Evolutionary conservation across 495 filamentous ascomycete species (phyloP), one percentile per base, ranked within the genome.

Genomic region (Platismatia glauca): DNA sequence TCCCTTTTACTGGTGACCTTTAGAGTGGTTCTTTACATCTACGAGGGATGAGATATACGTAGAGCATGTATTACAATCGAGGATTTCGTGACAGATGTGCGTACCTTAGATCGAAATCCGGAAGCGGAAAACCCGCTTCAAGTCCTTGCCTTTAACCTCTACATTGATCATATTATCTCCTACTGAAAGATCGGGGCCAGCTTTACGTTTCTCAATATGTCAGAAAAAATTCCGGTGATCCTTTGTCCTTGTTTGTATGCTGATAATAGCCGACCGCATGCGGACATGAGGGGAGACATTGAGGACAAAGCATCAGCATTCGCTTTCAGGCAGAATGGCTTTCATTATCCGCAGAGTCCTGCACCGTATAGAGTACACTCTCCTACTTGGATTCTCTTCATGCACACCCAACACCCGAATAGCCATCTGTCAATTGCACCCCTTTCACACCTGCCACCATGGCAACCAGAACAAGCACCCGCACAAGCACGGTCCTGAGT

Each of bases 1-100:
- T 65, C 52, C 66, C 66, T 4, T 67, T 67, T 65, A 56, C 62
- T 37, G 66, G 66, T 29, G 66, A 67, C 34, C 56, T 65, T 44
- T 67, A 65, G 60, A 8, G 7, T 7, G 34, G 24, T 43, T 37
- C 38, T 13, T 61, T 43, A 16, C 59, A 55, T 55, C 53, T 53
- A 29, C 22, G 2, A 31, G 20, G 11, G 7, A 31, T 33, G n/a
- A 20, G 27, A 39, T 38, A 35, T 35, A 8, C 7, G 18, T 59
- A 34, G 50, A 20, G 2, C 9, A 44, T 55, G 3, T 41, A 8
- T 39, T 12, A 53, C 22, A 15, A 39, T 11, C 31, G 24, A 38
- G 11, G 8, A 35, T 52, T 5, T 35, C 52, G 31, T 60, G 44
- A 16, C 31, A n/a, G 44, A 43, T 33, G 29, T n/a, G 29, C 27